A percentile compares a stretch with the other conserved stretches of the same genome.
Evolutionary conservation across 2,329 filamentous ascomycete species (phyloP).

Genomic region (Taxawa tesnikishii): DNA sequence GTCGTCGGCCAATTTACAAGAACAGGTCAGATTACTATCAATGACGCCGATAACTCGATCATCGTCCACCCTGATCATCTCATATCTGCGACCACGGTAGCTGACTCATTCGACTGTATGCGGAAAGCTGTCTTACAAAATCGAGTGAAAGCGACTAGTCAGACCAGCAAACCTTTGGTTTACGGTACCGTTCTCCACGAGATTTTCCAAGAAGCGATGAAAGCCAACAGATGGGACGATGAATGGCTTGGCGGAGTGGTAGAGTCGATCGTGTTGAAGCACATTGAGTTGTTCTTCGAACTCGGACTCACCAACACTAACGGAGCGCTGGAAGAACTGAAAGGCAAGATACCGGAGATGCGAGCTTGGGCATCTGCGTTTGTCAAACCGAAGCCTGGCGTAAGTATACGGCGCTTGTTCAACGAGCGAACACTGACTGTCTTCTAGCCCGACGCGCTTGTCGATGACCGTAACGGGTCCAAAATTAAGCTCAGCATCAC

Average conservation of each 20-base stretch:
- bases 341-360: conserved; percentile 71
- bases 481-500: conserved; percentile 74
- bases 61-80: conserved; percentile 93
- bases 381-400: conserved; percentile 57
- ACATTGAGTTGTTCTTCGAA: conserved; percentile 81
- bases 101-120: conserved; percentile 89
- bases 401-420: conserved; percentile 23
- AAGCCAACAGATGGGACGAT: conserved; percentile 68
- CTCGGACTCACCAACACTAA: conserved; percentile 59
- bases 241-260: conserved; percentile 56
- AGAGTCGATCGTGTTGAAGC: conserved; percentile 55
- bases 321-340: conserved; percentile 66
- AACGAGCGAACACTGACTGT: conserved; percentile 5
- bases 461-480: conserved; percentile 67
- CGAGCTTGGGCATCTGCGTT: conserved; percentile 76
- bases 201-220: conserved; percentile 82
- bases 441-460: conserved; percentile 52
- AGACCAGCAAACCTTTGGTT: conserved; percentile 66
- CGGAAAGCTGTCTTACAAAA: conserved; percentile 89
- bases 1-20: conserved; percentile 66
- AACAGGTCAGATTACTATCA: conserved; percentile 64
- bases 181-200: conserved; percentile 93
- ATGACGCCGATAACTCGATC: conserved; percentile 71
- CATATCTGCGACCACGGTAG: conserved; percentile 86
- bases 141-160: conserved; percentile 80